A percentile compares a stretch with the other conserved stretches of the same genome.
phyloP scores from a whole-genome alignment of 2,329 filamentous ascomycete species.

The Fusarium sp. region DNA sequence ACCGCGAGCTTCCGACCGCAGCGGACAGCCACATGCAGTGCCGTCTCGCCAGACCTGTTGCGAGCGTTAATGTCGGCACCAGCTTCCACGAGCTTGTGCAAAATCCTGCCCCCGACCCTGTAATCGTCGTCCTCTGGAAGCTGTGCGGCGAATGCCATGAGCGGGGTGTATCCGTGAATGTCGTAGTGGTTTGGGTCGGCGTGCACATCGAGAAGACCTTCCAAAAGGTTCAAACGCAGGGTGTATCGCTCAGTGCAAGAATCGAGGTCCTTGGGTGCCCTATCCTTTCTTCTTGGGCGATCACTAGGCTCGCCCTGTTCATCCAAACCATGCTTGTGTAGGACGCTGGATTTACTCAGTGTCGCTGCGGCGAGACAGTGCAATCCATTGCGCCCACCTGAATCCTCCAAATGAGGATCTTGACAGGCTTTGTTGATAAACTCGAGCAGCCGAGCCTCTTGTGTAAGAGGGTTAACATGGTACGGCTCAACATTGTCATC shows the following conservation, averaged over 20 bases:
- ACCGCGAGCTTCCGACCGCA: constrained; percentile 65
- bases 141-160: constrained; percentile 67
- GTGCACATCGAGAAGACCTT: constrained; percentile 49
- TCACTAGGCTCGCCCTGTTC: constrained; percentile 19
- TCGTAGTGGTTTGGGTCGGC: constrained; percentile 68
- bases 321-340: constrained; percentile 48
- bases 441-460: constrained; percentile 40
- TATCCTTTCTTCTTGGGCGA: constrained; percentile 18
- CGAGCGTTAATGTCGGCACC: constrained; percentile 63
- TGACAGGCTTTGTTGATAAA: constrained; percentile 29
- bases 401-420: constrained; percentile 42
- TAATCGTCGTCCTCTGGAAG: constrained; percentile 65
- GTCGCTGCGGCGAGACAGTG: constrained; percentile 69
- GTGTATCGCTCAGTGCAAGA: constrained; percentile 49
- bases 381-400: constrained; percentile 66
- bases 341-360: constrained; percentile 55
- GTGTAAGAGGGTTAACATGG: constrained; percentile 10
- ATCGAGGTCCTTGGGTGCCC: constrained; percentile 43
- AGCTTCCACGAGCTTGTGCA: constrained; percentile 55
- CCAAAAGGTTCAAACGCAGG: constrained; percentile 43
- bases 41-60: constrained; percentile 67
- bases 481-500: constrained; percentile 6
- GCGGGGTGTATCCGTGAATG: constrained; percentile 62
- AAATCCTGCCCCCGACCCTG: constrained; percentile 58
- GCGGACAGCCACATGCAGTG: constrained; percentile 65